Evolutionary conservation across 139 green algal species (phyloP), one percentile per base, ranked within the genome.

Genomic region (Chlorella sorokiniana): DNA sequence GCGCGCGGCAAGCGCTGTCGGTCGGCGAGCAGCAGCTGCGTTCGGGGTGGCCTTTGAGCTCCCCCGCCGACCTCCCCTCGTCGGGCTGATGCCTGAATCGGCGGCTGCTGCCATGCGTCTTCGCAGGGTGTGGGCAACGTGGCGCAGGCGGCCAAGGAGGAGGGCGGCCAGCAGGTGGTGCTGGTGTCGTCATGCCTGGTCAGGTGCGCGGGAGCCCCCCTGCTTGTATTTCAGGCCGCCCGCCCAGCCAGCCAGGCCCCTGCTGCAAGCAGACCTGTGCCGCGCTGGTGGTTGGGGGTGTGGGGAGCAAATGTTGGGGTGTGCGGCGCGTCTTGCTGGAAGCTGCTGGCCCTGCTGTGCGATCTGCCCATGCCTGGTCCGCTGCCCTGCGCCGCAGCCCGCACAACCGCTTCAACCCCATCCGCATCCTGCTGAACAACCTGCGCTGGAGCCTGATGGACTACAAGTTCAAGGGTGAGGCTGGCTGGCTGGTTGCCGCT

Each of bases 351-450:
- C 56, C 56, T 69, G 62, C 22, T 31, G 23, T 31, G 22, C 61
- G 3, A 14, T 16, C n/a, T 8, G 4, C 4, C 4, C 61, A 40
- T 40, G 4, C 27, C 27, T 14, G 29, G 4, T 16, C 20, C 61
- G 25, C 20, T 38, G 61, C 37, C 37, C 67, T 52, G 38, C 5
- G 31, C 68, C 27, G 48, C 71, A 78, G 71, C 48, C 86, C 88
- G 27, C 79, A 89, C 38, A 91, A 95, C 88, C 81, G 82, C 78
- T 91, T 54, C 35, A 27, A 94, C 71, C 90, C 90, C 1, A 84
- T 95, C 9, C 86, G 92, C 10, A 68, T 95, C 9, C 54, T 95
- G 45, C 86, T 95, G 4, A 95, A 94, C 87, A 95, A 93, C 88
- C 86, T 95, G 20, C 83, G 89, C 27, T 94, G 78, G 76, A 74